Evolutionary conservation across 495 filamentous ascomycete species (phyloP).

Genomic region (Lepidopterella palustris): DNA sequence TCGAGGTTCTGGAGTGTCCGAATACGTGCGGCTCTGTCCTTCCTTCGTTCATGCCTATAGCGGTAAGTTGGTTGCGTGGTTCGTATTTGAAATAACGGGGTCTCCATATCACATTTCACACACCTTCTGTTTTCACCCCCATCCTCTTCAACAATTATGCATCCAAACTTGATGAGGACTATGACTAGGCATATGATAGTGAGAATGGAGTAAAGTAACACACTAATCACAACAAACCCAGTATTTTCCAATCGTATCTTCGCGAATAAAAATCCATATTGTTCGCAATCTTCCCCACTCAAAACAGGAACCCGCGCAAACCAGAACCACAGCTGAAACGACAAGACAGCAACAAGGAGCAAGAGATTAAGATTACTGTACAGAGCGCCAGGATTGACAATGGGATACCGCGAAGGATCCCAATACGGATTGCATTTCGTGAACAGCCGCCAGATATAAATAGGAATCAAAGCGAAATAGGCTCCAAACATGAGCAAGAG

Average conservation of each 20-base stretch:
- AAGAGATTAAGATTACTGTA: conserved; percentile 22
- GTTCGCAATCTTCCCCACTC: conserved; percentile 5
- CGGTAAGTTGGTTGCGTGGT: background rate
- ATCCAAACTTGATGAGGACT: conserved; percentile 5
- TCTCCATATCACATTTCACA: no score
- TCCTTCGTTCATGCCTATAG: background rate
- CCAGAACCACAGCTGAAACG: conserved; percentile 42
- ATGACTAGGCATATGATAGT: conserved; percentile 10
- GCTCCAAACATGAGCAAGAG: conserved; percentile 36
- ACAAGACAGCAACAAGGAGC: conserved; percentile 27
- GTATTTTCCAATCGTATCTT: conserved; percentile 17
- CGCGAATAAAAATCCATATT: conserved; percentile 24
- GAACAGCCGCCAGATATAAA: conserved; percentile 34
- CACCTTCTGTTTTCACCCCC: no score
- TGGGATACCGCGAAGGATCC: conserved; percentile 26
- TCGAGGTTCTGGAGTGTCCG: conserved; percentile 22
- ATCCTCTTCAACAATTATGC: background rate
- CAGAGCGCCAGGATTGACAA: conserved; percentile 4
- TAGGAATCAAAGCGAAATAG: conserved; percentile 32
- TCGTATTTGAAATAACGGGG: no score
- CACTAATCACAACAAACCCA: conserved; percentile 8
- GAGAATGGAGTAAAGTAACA: conserved; percentile 16
- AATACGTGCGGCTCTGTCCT: conserved; percentile 8
- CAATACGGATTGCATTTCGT: conserved; percentile 29
- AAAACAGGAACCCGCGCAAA: conserved; percentile 12